Evolutionary conservation across 495 filamentous ascomycete genomes (phyloP), one percentile per base, ranked within the genome.

Genomic region (Lindgomyces ingoldianus): DNA sequence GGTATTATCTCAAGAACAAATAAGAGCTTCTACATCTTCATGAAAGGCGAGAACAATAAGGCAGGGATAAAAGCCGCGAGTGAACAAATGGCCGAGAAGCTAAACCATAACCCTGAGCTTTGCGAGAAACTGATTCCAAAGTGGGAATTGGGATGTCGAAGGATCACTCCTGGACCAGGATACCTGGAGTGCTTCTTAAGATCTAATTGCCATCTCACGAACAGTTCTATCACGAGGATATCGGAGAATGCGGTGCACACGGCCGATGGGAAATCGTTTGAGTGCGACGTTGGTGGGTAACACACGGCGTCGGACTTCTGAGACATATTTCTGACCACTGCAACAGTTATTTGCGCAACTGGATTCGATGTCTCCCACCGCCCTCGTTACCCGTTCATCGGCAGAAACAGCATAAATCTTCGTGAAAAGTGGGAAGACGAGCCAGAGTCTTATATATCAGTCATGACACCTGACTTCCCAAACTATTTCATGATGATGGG

Each of bases 401-500:
- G 80, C 0, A 73, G 68, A 8, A 66, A 77, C 10, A 75, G 75
- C 18, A 39, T 41, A 21, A 61, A 27, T 22, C 33, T 61, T 4
- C 45, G 49, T 33, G 58, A 61, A 6, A 74, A 74, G 24, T 76
- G 69, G 66, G 61, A 56, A 4, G 51, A 65, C 8, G 49, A 75
- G 9, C 70, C 70, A 0, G 68, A 68, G 53, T 74, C 76, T 3
- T 83, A 79, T 47, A 72, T 83, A 41, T 69, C 70, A 10, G 70
- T 80, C 12, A 71, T 72, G 22, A 73, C 71, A 2, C 70, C 69
- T 24, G 67, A 72, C 2, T 76, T 80, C 44, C 80, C 81, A 0
- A 83, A 83, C 57, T 79, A 76, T 18, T 78, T 83, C 56, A 77
- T 78, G 69, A 73, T 87, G 42, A 76, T 79, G 27, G 86, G 85